Conservation (phyloP, 352 stramenopile genomes). For the Globisporangium cederbergense region DNA sequence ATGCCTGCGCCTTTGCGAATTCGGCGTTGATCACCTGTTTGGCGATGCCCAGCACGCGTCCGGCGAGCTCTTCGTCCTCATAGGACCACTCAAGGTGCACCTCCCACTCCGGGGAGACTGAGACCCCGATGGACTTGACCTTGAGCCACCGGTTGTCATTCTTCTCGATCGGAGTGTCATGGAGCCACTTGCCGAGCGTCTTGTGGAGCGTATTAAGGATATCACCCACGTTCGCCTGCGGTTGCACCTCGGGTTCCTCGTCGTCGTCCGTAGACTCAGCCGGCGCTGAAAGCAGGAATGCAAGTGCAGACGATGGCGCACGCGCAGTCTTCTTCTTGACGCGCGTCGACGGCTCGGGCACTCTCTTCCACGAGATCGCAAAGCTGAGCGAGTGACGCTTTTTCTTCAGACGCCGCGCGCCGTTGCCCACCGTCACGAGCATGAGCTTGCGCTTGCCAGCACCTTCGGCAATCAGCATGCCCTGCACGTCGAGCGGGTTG, state of each 20-base stretch:
- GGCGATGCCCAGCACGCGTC: conserved; percentile 75
- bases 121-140: conserved; percentile 62
- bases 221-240: conserved; percentile 53
- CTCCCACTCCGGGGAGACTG: conserved; percentile 73
- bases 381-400: conserved; percentile 81
- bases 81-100: conserved; percentile 83
- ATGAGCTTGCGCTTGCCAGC: conserved; percentile 74
- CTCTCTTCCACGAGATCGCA: conserved; percentile 83
- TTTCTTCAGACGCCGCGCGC: conserved; percentile 76
- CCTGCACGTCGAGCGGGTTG: conserved; percentile 66
- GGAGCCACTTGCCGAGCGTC: conserved; percentile 62
- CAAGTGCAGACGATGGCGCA: conserved; percentile 60
- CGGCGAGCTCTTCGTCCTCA: conserved; percentile 80
- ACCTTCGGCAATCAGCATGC: conserved; percentile 68
- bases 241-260: conserved; percentile 61
- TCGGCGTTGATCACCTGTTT: conserved; percentile 75
- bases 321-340: conserved; percentile 74
- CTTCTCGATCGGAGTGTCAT: conserved; percentile 49
- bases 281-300: conserved; percentile 72
- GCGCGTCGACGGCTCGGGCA: conserved; percentile 46
- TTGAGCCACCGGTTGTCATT: conserved; percentile 74
- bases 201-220: conserved; percentile 45
- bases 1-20: conserved; percentile 39
- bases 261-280: conserved; percentile 74
- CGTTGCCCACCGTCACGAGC: conserved; percentile 62